Evolutionary conservation across 169 alveolate species (phyloP).

Genomic region (Plasmodium inui): DNA sequence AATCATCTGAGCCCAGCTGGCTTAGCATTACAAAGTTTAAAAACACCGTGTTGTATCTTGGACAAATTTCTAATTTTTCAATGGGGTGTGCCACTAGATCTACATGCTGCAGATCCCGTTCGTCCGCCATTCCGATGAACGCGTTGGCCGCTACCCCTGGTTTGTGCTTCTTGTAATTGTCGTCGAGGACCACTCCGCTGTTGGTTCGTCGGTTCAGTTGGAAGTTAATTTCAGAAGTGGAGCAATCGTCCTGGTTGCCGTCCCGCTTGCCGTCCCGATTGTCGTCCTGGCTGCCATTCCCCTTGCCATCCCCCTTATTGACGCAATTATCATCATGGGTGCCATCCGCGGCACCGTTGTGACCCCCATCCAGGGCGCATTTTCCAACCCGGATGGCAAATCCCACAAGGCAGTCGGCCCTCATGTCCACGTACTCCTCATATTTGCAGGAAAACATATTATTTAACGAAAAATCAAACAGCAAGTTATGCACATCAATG

Average conservation of each 20-base stretch:
- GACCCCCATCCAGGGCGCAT: not conserved
- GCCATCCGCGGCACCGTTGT: not conserved
- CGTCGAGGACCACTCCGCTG: not conserved
- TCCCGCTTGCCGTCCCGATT: too few species aligned
- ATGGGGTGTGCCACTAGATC: constrained; percentile 4
- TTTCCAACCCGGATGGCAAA: not conserved
- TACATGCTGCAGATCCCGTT: not conserved
- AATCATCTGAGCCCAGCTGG: constrained; percentile 51
- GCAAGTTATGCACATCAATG: constrained; percentile 59
- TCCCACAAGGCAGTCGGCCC: not conserved
- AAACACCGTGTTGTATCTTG: constrained; percentile 66
- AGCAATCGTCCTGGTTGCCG: not conserved
- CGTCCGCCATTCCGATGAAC: not conserved
- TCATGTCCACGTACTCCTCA: constrained; percentile 58
- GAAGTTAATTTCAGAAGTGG: not conserved
- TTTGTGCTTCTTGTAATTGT: not conserved
- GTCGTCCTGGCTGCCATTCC: not conserved
- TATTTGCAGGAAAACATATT: constrained; percentile 18
- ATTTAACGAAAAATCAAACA: constrained; percentile 52
- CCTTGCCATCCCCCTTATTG: not conserved
- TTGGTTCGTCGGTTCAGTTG: not conserved
- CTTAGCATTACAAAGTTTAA: constrained; percentile 43
- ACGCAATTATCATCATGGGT: not conserved
- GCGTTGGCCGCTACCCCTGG: not conserved
- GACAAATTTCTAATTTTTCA: constrained; percentile 38